Evolutionary conservation across 2,329 filamentous ascomycete genomes (phyloP), one percentile per base, ranked within the genome.

Genomic region (Anthostomella pinea): DNA sequence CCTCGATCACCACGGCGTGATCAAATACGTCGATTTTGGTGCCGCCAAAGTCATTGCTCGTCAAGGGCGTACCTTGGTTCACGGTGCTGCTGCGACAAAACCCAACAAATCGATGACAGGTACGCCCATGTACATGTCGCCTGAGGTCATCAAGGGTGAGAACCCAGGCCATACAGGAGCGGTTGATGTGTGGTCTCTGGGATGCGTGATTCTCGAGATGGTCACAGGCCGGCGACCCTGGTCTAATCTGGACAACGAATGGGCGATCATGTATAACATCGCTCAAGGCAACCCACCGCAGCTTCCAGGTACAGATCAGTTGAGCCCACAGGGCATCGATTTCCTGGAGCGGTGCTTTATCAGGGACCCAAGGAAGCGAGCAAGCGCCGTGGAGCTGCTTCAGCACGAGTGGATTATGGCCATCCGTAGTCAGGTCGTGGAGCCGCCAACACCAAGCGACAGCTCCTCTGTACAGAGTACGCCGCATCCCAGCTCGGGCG

Each of bases 231-330:
- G 89, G 45, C 81, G 91, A 11, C 93, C 93, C 1, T 98, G 93
- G 93, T 88, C 89, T 17, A 88, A 84, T 48, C 80, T 97, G 30
- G 93, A 98, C 68, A 98, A 98, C 59, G 93, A 98, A 64, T 98
- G 90, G 89, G 93, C 93, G 26, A 97, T 98, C 68, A 98, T 98
- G 93, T 98, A 96, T 75, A 97, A 97, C 69, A 98, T 98, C 57
- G 93, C 93, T 1, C 91, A 95, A 60, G 93, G 93, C 48, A 95
- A 96, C 54, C 86, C 89, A 31, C 93, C 93, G 5, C 84, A 88
- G 58, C 73, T 96, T 38, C 93, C 93, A 2, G 74, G 79, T 1
- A 61, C 71, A 1, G 91, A 97, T 34, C 91, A 97, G 64, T 77
- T 98, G 46, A 93, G 86, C 56, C 77, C 83, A 0, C 66, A 79